Conservation (phyloP, 129 eudicot genomes). For the Solidago caesia region DNA sequence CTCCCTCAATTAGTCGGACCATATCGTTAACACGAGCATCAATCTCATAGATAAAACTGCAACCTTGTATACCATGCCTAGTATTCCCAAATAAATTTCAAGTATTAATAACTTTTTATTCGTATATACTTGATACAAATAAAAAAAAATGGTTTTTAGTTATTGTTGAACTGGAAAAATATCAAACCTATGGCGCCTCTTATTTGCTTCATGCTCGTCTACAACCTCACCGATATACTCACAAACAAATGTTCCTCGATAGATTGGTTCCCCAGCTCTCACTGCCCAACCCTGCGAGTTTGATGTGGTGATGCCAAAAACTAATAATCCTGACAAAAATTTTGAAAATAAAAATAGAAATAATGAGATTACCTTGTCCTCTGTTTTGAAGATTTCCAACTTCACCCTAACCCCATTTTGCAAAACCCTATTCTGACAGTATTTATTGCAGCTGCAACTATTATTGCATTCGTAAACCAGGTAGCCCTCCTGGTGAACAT, state of each 20-base stretch:
- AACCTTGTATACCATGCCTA: conserved; percentile 64
- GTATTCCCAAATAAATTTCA: conserved; percentile 15
- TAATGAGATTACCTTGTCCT: conserved; percentile 53
- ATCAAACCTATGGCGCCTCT: conserved; percentile 74
- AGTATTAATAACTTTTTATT: background rate
- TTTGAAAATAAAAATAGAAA: conserved; percentile 4
- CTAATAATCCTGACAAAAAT: background rate
- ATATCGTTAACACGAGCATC: conserved; percentile 71
- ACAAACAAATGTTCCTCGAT: conserved; percentile 82
- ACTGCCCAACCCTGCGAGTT: conserved; percentile 94
- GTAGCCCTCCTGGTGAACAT: conserved; percentile 73
- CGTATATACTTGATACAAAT: background rate
- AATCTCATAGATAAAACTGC: conserved; percentile 61
- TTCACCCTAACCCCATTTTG: conserved; percentile 82
- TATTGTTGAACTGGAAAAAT: conserved; percentile 14
- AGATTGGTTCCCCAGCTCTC: conserved; percentile 73
- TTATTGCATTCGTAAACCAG: conserved; percentile 90
- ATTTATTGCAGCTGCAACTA: conserved; percentile 64
- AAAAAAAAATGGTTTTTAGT: background rate
- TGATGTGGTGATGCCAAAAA: conserved; percentile 14
- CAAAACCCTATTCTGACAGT: conserved; percentile 87
- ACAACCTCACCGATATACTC: conserved; percentile 90
- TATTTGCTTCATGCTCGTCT: conserved; percentile 76
- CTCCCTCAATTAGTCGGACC: conserved; percentile 73
- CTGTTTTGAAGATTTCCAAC: conserved; percentile 84